Evolutionary conservation across 164 flowering plant species (phyloP).

Genomic region (Akebia trifoliata): DNA sequence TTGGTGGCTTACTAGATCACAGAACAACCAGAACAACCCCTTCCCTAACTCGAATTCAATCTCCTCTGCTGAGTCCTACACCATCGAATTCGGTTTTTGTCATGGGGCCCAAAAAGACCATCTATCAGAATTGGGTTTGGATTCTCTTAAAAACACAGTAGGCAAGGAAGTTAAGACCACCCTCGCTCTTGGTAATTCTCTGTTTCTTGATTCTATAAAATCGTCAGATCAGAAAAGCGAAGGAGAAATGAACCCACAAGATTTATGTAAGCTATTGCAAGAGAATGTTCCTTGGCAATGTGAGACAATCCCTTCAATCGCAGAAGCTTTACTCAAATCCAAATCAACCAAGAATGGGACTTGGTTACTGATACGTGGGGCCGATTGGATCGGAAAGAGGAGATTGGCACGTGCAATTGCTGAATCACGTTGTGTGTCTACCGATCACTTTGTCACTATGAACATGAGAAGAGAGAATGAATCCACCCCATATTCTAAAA

Average conservation of each 20-base stretch:
- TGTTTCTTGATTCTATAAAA: constrained; percentile 20
- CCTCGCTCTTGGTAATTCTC: constrained; percentile 64
- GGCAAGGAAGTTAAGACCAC: constrained; percentile 58
- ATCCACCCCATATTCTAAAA: constrained; percentile 18
- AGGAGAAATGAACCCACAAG: constrained; percentile 14
- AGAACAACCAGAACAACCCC: constrained; percentile 25
- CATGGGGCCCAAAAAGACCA: constrained; percentile 20
- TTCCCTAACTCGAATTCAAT: constrained; percentile 38
- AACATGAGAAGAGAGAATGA: too few relatives aligned
- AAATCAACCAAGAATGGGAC: too few relatives aligned
- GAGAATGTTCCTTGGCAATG: constrained; percentile 74
- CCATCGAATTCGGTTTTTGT: constrained; percentile 43
- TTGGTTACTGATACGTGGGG: too few relatives aligned
- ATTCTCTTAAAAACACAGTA: constrained; percentile 37
- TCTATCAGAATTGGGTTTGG: constrained; percentile 36
- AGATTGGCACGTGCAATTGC: too few relatives aligned
- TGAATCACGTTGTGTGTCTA: too few relatives aligned
- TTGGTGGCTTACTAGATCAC: constrained; percentile 32
- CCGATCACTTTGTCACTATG: too few relatives aligned
- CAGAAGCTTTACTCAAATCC: constrained; percentile 47
- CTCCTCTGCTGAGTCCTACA: constrained; percentile 41
- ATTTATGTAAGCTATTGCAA: constrained; percentile 30
- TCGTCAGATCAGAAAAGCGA: constrained; percentile 8
- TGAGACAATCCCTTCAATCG: constrained; percentile 36
- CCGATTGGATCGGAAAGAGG: too few relatives aligned